These are phyloP conservation scores for Biscogniauxia marginata DNA, from an alignment of 2,329 filamentous ascomycete genomes.

Conservation along the genomic window DNA sequence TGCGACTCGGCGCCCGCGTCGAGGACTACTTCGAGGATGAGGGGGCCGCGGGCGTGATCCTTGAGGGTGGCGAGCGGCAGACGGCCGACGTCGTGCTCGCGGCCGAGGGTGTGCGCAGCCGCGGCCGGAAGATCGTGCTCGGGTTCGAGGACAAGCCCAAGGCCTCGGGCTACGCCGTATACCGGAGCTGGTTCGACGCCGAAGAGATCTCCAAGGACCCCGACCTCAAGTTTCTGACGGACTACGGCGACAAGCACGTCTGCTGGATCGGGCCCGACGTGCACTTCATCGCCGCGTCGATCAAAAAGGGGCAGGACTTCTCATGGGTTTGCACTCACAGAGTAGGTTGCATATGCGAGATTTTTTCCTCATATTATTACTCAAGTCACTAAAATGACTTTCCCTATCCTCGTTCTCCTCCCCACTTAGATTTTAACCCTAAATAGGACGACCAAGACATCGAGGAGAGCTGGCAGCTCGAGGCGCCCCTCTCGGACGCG, in stretches of 20 bases:
- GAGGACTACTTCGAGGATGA: slow-evolving; percentile 45
- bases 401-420: slow-evolving; percentile 2
- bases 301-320: slow-evolving; percentile 52
- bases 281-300: slow-evolving; percentile 50
- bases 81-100: slow-evolving; percentile 44
- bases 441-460: slow-evolving; percentile 29
- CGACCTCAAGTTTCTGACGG: slow-evolving; percentile 43
- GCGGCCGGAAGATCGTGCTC: slow-evolving; percentile 45
- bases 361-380: neutral
- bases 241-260: slow-evolving; percentile 49
- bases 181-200: slow-evolving; percentile 44
- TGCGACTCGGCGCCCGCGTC: slow-evolving; percentile 44
- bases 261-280: slow-evolving; percentile 54
- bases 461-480: slow-evolving; percentile 21
- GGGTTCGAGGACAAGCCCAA: slow-evolving; percentile 43
- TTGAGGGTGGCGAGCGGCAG: slow-evolving; percentile 27
- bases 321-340: slow-evolving; percentile 55
- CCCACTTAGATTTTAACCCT: neutral
- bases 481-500: slow-evolving; percentile 27
- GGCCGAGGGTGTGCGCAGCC: slow-evolving; percentile 47
- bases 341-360: no score
- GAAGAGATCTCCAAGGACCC: slow-evolving; percentile 44
- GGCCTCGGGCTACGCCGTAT: slow-evolving; percentile 44
- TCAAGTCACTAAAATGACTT: neutral
- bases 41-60: slow-evolving; percentile 22